A percentile compares a stretch with the other conserved stretches of the same genome.
Evolutionary conservation across 1,284 basidiomycete genomes (phyloP).

Genomic region (Ganoderma multipileum): DNA sequence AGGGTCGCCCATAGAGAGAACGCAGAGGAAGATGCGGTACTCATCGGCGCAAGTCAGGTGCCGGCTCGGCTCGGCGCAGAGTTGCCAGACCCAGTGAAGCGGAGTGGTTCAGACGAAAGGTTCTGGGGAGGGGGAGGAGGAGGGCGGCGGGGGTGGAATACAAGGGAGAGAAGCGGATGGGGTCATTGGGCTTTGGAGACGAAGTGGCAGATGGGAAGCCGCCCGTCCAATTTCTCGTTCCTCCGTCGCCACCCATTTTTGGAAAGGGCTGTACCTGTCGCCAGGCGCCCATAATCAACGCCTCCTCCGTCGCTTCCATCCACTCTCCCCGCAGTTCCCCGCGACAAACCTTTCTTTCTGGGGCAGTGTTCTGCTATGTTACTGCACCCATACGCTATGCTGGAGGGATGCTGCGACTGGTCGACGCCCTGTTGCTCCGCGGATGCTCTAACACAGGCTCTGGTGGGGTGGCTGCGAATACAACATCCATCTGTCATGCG

Average conservation of each 20-base stretch:
- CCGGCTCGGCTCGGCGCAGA: conserved; percentile 19
- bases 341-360: not conserved
- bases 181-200: conserved; percentile 5
- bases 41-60: conserved; percentile 49
- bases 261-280: not conserved
- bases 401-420: not conserved
- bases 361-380: not conserved
- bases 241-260: not conserved
- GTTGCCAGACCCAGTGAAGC: conserved; percentile 2
- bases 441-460: not conserved
- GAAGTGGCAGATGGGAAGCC: conserved; percentile 4
- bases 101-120: not conserved
- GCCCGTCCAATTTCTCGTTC: not conserved
- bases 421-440: not conserved
- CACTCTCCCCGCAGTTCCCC: not conserved
- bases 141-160: not conserved
- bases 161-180: conserved; percentile 3
- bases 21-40: conserved; percentile 69
- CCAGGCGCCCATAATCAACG: not conserved
- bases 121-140: not conserved
- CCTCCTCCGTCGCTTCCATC: not conserved
- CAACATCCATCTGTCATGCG: conserved; percentile 5
- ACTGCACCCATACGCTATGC: not conserved
- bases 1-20: conserved; percentile 77
- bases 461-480: conserved; percentile 1